Evolutionary conservation across 2,329 filamentous ascomycete species (phyloP).

Genomic region (Sporothrix pseudoabietina): DNA sequence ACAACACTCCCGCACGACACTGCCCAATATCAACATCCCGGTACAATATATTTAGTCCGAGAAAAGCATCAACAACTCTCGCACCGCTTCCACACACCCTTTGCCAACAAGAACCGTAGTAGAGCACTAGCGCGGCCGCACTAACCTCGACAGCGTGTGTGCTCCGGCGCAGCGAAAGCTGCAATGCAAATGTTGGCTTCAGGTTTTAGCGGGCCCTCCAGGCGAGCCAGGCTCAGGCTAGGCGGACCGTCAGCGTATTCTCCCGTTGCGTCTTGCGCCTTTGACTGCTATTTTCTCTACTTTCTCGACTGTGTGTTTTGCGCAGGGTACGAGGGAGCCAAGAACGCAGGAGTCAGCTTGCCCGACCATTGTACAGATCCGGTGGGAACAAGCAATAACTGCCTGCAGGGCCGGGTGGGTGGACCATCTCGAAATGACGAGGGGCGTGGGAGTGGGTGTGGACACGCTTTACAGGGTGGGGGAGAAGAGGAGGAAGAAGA

Average conservation of each 20-base stretch:
- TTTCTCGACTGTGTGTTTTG: too few species aligned
- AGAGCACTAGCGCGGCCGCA: slow-evolving; percentile 25
- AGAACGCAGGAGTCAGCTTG: not conserved
- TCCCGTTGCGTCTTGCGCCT: not conserved
- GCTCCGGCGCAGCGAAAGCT: slow-evolving; percentile 28
- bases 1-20: not conserved
- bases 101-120: slow-evolving; percentile 5
- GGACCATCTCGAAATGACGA: slow-evolving; percentile 23
- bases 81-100: not conserved
- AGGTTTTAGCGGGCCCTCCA: not conserved
- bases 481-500: not conserved
- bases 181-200: slow-evolving; percentile 7
- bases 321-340: not conserved
- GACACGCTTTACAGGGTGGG: not conserved
- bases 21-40: not conserved
- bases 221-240: not conserved
- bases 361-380: slow-evolving; percentile 7
- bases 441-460: slow-evolving; percentile 25
- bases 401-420: not conserved
- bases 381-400: slow-evolving; percentile 7
- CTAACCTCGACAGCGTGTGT: slow-evolving; percentile 32
- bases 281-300: not conserved
- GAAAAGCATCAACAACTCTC: not conserved
- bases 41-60: not conserved
- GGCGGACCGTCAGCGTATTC: slow-evolving; percentile 23